Conservation (phyloP, 177 flowering plant genomes). For the Vitis hybrid region DNA sequence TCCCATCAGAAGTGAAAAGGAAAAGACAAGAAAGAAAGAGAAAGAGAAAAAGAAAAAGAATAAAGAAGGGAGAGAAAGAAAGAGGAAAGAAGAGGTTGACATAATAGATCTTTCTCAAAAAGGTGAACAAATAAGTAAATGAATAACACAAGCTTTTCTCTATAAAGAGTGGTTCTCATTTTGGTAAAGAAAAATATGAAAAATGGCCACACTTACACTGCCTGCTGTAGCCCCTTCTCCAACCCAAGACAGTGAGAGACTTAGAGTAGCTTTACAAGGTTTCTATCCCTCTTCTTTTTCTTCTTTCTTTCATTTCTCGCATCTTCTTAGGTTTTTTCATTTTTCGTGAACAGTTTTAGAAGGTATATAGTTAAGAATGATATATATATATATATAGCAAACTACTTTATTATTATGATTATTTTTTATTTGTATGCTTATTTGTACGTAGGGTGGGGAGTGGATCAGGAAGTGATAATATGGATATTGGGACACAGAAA, state of each 20-base stretch:
- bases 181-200: neutral
- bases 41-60: too few species aligned
- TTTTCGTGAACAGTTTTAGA: too few species aligned
- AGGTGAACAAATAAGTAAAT: too few species aligned
- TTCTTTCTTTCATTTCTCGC: neutral
- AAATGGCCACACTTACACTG: constrained; percentile 59
- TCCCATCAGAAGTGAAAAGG: too few species aligned
- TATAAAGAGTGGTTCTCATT: too few species aligned
- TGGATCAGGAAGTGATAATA: constrained; percentile 72
- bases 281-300: constrained; percentile 7
- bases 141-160: too few species aligned
- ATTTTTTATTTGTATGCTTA: neutral
- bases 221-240: constrained; percentile 70
- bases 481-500: constrained; percentile 65
- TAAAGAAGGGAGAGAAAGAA: too few species aligned
- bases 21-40: too few species aligned
- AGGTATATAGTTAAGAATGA: too few species aligned
- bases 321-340: neutral
- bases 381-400: too few species aligned
- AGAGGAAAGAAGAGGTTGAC: too few species aligned
- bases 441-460: constrained; percentile 58
- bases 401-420: neutral
- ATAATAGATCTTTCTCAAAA: too few species aligned
- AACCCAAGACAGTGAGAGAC: constrained; percentile 51
- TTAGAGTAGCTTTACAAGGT: constrained; percentile 66